Base-by-base conservation (phyloP, 345 rosid species). In the Firmiana major region DNA sequence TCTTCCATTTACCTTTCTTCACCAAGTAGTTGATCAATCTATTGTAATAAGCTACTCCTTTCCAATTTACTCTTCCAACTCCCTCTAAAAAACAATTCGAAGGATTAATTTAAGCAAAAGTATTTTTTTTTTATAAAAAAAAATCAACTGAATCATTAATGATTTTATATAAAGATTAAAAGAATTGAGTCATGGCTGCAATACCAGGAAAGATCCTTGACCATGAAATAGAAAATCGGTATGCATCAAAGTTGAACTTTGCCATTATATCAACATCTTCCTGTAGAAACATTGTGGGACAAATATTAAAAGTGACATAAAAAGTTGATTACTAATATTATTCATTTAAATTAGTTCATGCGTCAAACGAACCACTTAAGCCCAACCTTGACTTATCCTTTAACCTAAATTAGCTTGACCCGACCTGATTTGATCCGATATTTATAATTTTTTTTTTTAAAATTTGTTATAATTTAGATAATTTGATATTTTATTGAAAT, bases 191-290 rank as follows among this genome's bases (percentile, higher is more conserved):
- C 38, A 51, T 11, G 34, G 11, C 7, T 8, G 26, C 78, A 45
- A 63, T 89, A 88, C 96, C 74, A 42, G 93, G 96, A 83, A 91
- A 89, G 76, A 91, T 87, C 77, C 96, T 86, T 11, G 96, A 87
- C 92, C 93, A 91, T 0, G 96, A 91, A 78, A 91, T 91, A 2
- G 96, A 91, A 84, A 91, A 89, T 9, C 93, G 79, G 80, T 89
- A 91, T 1, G 91, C 96, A 73, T 89, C 93, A 49, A 91, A 91
- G 79, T 91, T 91, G 48, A 91, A 71, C 34, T 72, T 77, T 17
- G 73, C 77, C 93, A 91, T 82, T 26, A 91, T 75, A 68, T 88
- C 85, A 2, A 88, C 65, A 78, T 91, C 95, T 46, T 81, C 88
- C 95, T 91, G 84, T 28, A 51, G 57, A 68, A 45, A 58, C 5